These are phyloP conservation scores for Aquilaria sinensis DNA, from an alignment of 345 rosid genomes.

Conservation along the genomic window DNA sequence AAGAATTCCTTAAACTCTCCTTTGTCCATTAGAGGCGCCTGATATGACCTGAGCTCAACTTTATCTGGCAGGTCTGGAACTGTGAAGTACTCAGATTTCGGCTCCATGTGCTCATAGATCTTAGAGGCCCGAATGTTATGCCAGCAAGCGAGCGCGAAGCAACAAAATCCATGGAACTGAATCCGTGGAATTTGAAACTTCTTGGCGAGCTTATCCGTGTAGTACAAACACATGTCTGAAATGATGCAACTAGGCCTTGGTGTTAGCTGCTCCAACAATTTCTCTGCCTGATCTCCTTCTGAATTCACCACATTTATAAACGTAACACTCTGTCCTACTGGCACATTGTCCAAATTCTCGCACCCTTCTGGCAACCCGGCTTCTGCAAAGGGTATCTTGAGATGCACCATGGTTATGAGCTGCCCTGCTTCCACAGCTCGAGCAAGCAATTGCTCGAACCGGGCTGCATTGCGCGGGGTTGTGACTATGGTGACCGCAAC, in stretches of 20 bases:
- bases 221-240: constrained; percentile 40
- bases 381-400: constrained; percentile 22
- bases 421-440: constrained; percentile 27
- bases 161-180: constrained; percentile 42
- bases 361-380: constrained; percentile 16
- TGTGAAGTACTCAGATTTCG: constrained; percentile 22
- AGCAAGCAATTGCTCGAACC: constrained; percentile 16
- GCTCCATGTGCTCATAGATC: constrained; percentile 9
- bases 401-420: constrained; percentile 14
- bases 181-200: constrained; percentile 44
- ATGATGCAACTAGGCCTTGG: constrained; percentile 47
- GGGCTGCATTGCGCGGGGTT: constrained; percentile 33
- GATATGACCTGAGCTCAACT: constrained; percentile 14
- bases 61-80: constrained; percentile 20
- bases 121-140: constrained; percentile 12
- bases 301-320: constrained; percentile 14
- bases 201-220: constrained; percentile 26
- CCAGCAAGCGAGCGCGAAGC: constrained; percentile 34
- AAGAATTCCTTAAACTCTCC: not conserved
- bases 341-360: constrained; percentile 25
- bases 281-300: constrained; percentile 23
- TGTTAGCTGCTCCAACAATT: constrained; percentile 24
- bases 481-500: constrained; percentile 33
- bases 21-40: constrained; percentile 17
- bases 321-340: constrained; percentile 1